Conservation (phyloP, 352 stramenopile species). For the Sclerospora graminicola region DNA sequence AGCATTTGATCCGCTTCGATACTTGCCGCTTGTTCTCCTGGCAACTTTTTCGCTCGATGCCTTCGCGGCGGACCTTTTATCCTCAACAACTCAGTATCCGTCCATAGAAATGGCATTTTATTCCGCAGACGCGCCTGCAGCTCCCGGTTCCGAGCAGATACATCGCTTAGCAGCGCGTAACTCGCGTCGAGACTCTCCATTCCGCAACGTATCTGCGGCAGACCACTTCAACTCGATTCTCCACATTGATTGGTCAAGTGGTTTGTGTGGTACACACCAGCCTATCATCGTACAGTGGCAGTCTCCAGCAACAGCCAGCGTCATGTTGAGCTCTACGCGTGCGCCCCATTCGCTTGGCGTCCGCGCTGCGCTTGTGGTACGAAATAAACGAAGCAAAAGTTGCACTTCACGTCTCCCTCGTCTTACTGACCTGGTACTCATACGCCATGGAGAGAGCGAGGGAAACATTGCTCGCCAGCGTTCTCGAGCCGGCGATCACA, state of each 20-base stretch:
- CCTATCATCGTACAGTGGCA: not conserved
- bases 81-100: too few species aligned
- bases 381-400: constrained; percentile 8
- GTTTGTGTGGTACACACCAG: constrained; percentile 14
- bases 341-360: too few species aligned
- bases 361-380: not conserved
- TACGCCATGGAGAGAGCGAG: constrained; percentile 84
- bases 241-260: constrained; percentile 8
- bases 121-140: constrained; percentile 36
- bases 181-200: constrained; percentile 25
- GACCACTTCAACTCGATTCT: constrained; percentile 14
- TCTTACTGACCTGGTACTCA: constrained; percentile 76
- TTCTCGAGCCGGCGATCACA: constrained; percentile 77
- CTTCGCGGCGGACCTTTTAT: constrained; percentile 6
- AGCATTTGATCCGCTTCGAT: constrained; percentile 16
- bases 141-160: constrained; percentile 31
- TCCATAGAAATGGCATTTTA: constrained; percentile 44
- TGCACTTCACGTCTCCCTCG: constrained; percentile 28
- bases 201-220: not conserved
- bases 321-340: not conserved
- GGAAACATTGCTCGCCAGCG: constrained; percentile 80
- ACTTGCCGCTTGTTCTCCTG: constrained; percentile 1
- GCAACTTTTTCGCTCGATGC: not conserved
- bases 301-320: not conserved
- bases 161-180: constrained; percentile 50